Evolutionary conservation across 1,284 basidiomycete species (phyloP).

Genomic region (Anthracocystis walkeri): DNA sequence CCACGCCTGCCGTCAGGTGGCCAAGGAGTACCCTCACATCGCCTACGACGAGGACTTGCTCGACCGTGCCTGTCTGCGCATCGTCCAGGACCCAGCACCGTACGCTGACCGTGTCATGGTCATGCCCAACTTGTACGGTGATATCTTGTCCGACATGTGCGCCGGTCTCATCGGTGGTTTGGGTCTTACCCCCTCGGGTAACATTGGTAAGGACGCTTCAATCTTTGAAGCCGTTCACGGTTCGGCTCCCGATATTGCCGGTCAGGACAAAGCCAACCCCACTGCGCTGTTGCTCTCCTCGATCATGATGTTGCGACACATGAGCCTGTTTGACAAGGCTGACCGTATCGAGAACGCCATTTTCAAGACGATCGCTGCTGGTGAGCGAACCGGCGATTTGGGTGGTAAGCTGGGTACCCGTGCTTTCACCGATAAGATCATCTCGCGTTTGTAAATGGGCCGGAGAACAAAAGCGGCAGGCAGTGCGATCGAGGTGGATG

Average conservation of each 20-base stretch:
- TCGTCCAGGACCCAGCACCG: slow-evolving; percentile 85
- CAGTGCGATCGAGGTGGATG: background rate
- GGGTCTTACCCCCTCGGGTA: slow-evolving; percentile 96
- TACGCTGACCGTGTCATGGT: slow-evolving; percentile 99
- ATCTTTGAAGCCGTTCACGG: slow-evolving; percentile 99
- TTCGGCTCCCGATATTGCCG: slow-evolving; percentile 74
- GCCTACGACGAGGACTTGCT: slow-evolving; percentile 95
- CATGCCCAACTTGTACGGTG: slow-evolving; percentile 98
- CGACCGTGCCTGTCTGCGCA: slow-evolving; percentile 92
- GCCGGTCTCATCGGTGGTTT: slow-evolving; percentile 98
- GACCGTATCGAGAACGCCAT: slow-evolving; percentile 90
- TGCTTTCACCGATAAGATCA: slow-evolving; percentile 63
- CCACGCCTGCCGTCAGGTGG: slow-evolving; percentile 94
- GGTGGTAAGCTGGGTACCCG: slow-evolving; percentile 67
- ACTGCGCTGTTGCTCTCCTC: slow-evolving; percentile 94
- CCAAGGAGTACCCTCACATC: slow-evolving; percentile 94
- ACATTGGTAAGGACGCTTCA: slow-evolving; percentile 97
- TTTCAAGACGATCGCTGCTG: slow-evolving; percentile 63
- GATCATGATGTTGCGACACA: slow-evolving; percentile 92
- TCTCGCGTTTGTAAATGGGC: slow-evolving; percentile 53
- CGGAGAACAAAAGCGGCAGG: background rate
- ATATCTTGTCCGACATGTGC: slow-evolving; percentile 99
- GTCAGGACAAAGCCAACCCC: slow-evolving; percentile 90
- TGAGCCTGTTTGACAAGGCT: slow-evolving; percentile 88
- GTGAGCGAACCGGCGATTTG: slow-evolving; percentile 63